Conservation (phyloP, 73 alveolate genomes). For the Uronychia binucleata region DNA sequence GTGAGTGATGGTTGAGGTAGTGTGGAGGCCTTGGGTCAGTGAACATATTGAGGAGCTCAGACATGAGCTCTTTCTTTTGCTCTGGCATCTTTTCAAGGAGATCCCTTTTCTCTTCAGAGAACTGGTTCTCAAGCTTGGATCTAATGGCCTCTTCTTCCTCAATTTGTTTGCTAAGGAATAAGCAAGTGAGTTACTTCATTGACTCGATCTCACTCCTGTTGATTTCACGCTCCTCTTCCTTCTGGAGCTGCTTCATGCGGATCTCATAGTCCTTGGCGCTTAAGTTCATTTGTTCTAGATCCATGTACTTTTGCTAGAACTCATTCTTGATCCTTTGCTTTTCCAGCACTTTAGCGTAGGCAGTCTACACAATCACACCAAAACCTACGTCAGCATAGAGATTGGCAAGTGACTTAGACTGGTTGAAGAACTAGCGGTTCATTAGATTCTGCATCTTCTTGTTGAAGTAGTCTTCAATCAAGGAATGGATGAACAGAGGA, state of each 20-base stretch:
- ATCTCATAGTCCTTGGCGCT: constrained; percentile 11
- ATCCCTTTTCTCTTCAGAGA: constrained; percentile 11
- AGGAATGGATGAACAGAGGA: not conserved
- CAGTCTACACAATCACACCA: not conserved
- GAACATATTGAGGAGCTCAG: not conserved
- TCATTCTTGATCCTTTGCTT: not conserved
- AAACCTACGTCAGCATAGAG: not conserved
- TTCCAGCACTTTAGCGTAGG: not conserved
- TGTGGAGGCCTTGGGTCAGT: not conserved
- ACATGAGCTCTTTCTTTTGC: constrained; percentile 14
- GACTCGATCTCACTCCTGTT: constrained; percentile 7
- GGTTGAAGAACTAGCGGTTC: not conserved
- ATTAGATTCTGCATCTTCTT: not conserved
- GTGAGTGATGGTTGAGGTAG: too few species aligned
- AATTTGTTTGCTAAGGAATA: constrained; percentile 13
- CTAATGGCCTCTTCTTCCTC: constrained; percentile 55
- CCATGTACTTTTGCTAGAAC: not conserved
- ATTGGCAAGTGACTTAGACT: not conserved
- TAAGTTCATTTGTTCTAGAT: constrained; percentile 8
- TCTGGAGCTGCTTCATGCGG: constrained; percentile 6
- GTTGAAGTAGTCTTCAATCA: not conserved
- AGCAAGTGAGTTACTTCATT: not conserved
- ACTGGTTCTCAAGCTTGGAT: constrained; percentile 34
- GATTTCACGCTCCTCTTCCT: constrained; percentile 17
- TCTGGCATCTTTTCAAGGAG: not conserved